These are phyloP conservation scores for Coriolopsis trogii DNA, from an alignment of 1,284 basidiomycete species.

Conservation along the genomic window DNA sequence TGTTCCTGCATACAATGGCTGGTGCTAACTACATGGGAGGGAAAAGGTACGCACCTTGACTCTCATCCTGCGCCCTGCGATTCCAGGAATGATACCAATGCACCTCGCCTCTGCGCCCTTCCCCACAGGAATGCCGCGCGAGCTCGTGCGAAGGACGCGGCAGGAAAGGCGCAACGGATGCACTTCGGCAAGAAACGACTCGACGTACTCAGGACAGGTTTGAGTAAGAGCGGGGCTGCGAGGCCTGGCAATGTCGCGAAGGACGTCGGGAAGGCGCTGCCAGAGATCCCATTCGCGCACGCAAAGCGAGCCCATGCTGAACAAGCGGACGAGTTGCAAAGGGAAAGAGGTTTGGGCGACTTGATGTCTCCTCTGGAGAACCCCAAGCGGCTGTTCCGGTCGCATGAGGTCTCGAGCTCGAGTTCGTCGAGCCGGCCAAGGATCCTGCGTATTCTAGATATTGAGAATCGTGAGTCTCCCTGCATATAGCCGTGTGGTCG, in stretches of 20 bases:
- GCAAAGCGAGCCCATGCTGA: conserved; percentile 15
- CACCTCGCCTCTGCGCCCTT: not conserved
- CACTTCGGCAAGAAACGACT: conserved; percentile 61
- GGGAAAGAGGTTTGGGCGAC: not conserved
- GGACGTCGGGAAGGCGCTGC: not conserved
- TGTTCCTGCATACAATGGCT: too few relatives aligned
- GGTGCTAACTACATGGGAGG: conserved; percentile 69
- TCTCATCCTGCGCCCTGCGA: not conserved
- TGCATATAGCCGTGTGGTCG: not conserved
- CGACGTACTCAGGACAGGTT: conserved; percentile 47
- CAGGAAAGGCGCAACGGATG: conserved; percentile 50
- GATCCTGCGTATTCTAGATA: conserved; percentile 28
- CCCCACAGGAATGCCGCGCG: conserved; percentile 53
- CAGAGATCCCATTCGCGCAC: conserved; percentile 31
- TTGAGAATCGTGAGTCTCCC: conserved; percentile 21
- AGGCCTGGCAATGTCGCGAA: not conserved
- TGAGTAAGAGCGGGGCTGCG: conserved; percentile 21
- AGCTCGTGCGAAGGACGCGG: conserved; percentile 51
- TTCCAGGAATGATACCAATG: not conserved
- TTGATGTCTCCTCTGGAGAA: not conserved
- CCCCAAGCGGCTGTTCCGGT: not conserved
- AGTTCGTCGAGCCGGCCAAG: conserved; percentile 17
- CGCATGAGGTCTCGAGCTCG: conserved; percentile 1
- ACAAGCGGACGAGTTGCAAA: not conserved
- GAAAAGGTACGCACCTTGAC: conserved; percentile 42